Base-by-base conservation (phyloP, 2,329 filamentous ascomycete species). In the Arthrobotrys megalospora region DNA sequence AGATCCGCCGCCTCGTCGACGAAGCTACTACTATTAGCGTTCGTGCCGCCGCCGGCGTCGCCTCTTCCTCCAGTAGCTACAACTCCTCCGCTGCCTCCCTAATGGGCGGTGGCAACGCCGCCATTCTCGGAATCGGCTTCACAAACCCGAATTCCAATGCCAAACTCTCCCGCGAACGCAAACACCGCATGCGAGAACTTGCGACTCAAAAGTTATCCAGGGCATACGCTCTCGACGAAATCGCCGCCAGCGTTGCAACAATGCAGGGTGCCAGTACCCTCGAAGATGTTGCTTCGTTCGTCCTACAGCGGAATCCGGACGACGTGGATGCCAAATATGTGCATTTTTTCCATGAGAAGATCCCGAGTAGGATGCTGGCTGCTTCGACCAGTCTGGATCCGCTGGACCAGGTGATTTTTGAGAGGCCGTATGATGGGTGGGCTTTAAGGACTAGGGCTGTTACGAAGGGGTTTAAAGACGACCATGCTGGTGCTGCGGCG, bases 261-360 rank as follows among this genome's bases (percentile, higher is more conserved):
- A 96, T 95, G 92, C 92, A 95, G 85, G 90, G 90, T 69, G 90
- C 92, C 0, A 92, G 91, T 16, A 90, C 91, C 0, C 85, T 96
- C 11, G 92, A 96, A 81, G 91, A 93, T 75, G 91, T 96, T 1
- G 92, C 91, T 1, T 87, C 88, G 5, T 86, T 91, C 79, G 93
- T 96, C 36, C 85, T 96, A 79, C 90, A 92, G 83, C 87, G 92
- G 78, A 90, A 89, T 77, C 87, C 89, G n/a, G 83, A 87, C 63
- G 90, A 94, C 82, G 84, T 87, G 50, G 92, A 96, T 82, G 93
- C 92, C 32, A 92, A 91, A 84, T 96, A 96, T 83, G 93, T 96
- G n/a, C 92, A 96, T 83, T 96, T 95, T 85, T 96, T 96, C 84
- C 92, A 95, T 84, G 92, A 96, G 85, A 96, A 95, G 88, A 94